A percentile compares a stretch with the other conserved stretches of the same genome.
Evolutionary conservation across 495 filamentous ascomycete species (phyloP).

Genomic region (Penicillium coprophilum): DNA sequence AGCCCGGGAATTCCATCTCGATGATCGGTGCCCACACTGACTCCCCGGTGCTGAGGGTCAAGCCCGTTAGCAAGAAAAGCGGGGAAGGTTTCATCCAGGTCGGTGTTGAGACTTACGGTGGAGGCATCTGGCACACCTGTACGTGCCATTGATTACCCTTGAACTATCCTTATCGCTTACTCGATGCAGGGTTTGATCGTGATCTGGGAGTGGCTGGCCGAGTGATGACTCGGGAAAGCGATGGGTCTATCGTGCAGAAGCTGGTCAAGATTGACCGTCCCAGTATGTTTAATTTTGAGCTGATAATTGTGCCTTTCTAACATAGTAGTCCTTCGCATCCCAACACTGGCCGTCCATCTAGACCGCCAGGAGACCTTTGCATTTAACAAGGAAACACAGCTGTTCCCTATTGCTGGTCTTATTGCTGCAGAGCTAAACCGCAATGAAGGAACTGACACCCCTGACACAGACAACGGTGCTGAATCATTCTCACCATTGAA

Average conservation of each 20-base stretch:
- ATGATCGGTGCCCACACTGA: conserved; percentile 98
- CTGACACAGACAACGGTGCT: conserved; percentile 38
- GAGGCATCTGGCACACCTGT: conserved; percentile 72
- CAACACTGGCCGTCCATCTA: conserved; percentile 90
- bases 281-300: conserved; percentile 42
- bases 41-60: conserved; percentile 85
- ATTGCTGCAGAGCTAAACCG: conserved; percentile 85
- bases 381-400: conserved; percentile 95
- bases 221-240: conserved; percentile 71
- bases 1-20: conserved; percentile 87
- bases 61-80: conserved; percentile 88
- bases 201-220: conserved; percentile 90
- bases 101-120: conserved; percentile 94
- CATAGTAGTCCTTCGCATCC: conserved; percentile 73
- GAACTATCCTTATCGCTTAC: background rate
- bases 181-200: conserved; percentile 79
- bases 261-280: conserved; percentile 89
- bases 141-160: conserved; percentile 8
- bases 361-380: conserved; percentile 79
- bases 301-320: conserved; percentile 8
- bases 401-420: conserved; percentile 90
- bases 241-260: conserved; percentile 77
- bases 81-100: conserved; percentile 90
- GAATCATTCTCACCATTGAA: conserved; percentile 67
- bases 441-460: conserved; percentile 44